phyloP scores from a whole-genome alignment of 202 grass and related monocot species.

The Saccharum hybrid region DNA sequence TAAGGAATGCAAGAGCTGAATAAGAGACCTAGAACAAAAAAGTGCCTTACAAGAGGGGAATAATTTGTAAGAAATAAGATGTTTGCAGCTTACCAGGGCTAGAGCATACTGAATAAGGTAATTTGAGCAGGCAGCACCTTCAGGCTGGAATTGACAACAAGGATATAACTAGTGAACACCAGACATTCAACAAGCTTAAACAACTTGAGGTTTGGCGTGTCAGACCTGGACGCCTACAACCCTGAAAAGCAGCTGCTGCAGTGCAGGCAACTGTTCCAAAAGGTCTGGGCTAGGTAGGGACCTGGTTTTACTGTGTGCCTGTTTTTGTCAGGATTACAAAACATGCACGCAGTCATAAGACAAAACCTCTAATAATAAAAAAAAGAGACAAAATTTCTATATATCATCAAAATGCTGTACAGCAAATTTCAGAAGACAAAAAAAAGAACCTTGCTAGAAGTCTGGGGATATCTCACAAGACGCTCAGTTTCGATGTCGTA shows the following conservation, averaged over 20 bases:
- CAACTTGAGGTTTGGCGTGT: background rate
- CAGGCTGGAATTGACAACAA: conserved; percentile 67
- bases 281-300: conserved; percentile 66
- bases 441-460: conserved; percentile 53
- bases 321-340: conserved; percentile 31
- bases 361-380: background rate
- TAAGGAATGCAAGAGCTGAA: conserved; percentile 32
- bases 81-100: conserved; percentile 62
- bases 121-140: conserved; percentile 80
- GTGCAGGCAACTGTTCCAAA: conserved; percentile 86
- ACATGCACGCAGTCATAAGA: background rate
- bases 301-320: conserved; percentile 90
- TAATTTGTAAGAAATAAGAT: background rate
- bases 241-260: conserved; percentile 90
- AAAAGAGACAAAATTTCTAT: background rate
- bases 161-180: conserved; percentile 16
- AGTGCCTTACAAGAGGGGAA: background rate
- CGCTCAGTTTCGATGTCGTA: conserved; percentile 92
- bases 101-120: conserved; percentile 84
- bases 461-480: conserved; percentile 59
- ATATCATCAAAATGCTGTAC: background rate
- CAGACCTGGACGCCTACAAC: conserved; percentile 87
- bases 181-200: conserved; percentile 5
- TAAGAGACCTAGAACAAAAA: background rate
- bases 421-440: conserved; percentile 2